Evolutionary conservation across 2,329 filamentous ascomycete genomes (phyloP).

Genomic region (Colletotrichum cereale): DNA sequence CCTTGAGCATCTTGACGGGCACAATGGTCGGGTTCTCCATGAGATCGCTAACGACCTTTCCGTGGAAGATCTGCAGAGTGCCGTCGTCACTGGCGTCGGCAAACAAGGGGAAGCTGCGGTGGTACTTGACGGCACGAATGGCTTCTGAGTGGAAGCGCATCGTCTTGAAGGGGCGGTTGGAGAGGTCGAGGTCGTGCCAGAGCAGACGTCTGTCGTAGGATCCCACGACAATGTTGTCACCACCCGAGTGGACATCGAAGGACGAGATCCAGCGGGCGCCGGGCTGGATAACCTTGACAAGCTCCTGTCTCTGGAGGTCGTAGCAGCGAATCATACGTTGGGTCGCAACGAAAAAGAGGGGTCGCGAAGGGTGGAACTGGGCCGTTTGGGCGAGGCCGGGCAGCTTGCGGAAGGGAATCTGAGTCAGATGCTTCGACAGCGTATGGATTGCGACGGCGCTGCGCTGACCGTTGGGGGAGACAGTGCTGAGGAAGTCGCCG

Average conservation of each 20-base stretch:
- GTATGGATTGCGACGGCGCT: slow-evolving; percentile 94
- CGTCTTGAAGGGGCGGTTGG: slow-evolving; percentile 92
- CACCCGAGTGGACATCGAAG: slow-evolving; percentile 92
- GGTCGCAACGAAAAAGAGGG: slow-evolving; percentile 95
- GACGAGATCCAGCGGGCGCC: slow-evolving; percentile 94
- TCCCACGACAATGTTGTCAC: slow-evolving; percentile 93
- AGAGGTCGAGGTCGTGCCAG: slow-evolving; percentile 97
- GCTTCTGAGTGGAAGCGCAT: slow-evolving; percentile 94
- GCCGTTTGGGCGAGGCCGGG: slow-evolving; percentile 86
- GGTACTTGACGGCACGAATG: slow-evolving; percentile 89
- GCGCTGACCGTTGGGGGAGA: slow-evolving; percentile 83
- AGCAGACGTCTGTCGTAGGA: slow-evolving; percentile 94
- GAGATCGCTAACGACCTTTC: slow-evolving; percentile 92
- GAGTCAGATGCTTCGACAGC: slow-evolving; percentile 92
- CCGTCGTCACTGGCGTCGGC: slow-evolving; percentile 97
- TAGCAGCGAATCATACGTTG: slow-evolving; percentile 94
- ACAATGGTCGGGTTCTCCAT: slow-evolving; percentile 98
- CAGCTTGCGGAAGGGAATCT: slow-evolving; percentile 87
- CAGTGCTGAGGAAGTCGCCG: slow-evolving; percentile 94
- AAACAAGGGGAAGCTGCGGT: slow-evolving; percentile 86
- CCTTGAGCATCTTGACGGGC: slow-evolving; percentile 91
- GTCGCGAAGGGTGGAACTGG: slow-evolving; percentile 93
- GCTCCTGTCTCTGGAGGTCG: slow-evolving; percentile 89
- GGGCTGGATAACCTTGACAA: slow-evolving; percentile 93
- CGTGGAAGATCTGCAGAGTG: slow-evolving; percentile 95